Base-by-base conservation (phyloP, 2,329 filamentous ascomycete genomes). In the Xylariaceae sp. region DNA sequence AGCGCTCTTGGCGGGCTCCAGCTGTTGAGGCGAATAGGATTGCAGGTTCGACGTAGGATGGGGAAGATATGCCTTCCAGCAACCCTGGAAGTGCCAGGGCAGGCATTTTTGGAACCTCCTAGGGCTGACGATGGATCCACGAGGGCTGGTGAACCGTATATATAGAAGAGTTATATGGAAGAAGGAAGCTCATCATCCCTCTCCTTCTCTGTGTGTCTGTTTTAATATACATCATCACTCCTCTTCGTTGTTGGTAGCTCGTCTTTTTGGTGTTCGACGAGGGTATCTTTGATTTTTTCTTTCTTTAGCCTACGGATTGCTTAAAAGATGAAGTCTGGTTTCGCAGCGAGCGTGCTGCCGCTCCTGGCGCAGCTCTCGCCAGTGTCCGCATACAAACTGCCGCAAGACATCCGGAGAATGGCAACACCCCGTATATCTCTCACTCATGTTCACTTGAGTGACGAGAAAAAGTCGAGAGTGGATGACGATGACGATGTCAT, bases 361-460 rank as follows among this genome's bases (percentile, higher is more conserved):
- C 45, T 55, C 12, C 31, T 55, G 42, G 50, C 49, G 14, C 47
- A 46, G 16, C n/a, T 53, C 10, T 44, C 47, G 33, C 45, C 43
- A n/a, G 47, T 42, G 10, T 34, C 22, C 11, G 41, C 46, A 3
- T 41, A 11, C 16, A 14, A 39, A 22, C 34, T 31, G 34, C 6
- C 33, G 18, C 17, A 36, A 17, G 33, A 47, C 17, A 12, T 47
- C 10, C 33, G 44, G 12, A 54, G 54, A 49, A 57, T 47, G 36
- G 22, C 22, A 7, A 28, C 22, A 28, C 22, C 22, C 4, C 22
- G 22, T 28, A 4, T 28, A 28, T 28, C 22, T 28, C 22, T 28
- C 22, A 28, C 22, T 28, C 16, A 49, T 6, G 48, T 42, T 39
- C 22, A 42, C 18, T 18, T 53, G 19, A 39, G 36, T 28, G 44